These are phyloP conservation scores for Colletotrichum phormii DNA, from an alignment of 2,329 filamentous ascomycete genomes.

Conservation along the genomic window DNA sequence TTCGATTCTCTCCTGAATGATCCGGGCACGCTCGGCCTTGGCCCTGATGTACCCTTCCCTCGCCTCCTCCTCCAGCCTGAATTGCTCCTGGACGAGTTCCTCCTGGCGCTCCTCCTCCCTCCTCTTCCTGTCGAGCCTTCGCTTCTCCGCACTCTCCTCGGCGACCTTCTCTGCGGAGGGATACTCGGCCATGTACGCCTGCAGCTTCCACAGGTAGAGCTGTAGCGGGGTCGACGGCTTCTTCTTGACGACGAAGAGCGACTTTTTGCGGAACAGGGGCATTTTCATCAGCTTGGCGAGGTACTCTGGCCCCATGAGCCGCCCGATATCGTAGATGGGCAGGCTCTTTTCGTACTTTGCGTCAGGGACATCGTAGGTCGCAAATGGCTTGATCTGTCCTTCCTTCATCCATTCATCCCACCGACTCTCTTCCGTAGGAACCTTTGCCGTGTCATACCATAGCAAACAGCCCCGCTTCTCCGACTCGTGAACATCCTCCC, in stretches of 20 bases:
- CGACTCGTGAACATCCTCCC: constrained; percentile 56
- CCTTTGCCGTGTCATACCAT: constrained; percentile 44
- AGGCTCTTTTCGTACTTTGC: constrained; percentile 51
- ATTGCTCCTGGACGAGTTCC: not conserved
- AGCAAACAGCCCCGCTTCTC: constrained; percentile 59
- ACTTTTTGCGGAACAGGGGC: constrained; percentile 38
- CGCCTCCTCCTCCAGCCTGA: not conserved
- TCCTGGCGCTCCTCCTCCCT: not conserved
- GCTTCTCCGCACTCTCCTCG: not conserved
- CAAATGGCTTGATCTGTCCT: constrained; percentile 7
- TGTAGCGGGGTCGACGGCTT: constrained; percentile 56
- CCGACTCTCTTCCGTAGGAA: constrained; percentile 4
- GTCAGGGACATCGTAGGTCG: constrained; percentile 50
- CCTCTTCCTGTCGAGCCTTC: not conserved
- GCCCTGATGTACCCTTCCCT: not conserved
- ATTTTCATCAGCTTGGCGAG: constrained; percentile 48
- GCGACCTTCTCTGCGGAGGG: not conserved
- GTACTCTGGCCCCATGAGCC: constrained; percentile 62
- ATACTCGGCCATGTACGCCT: constrained; percentile 59
- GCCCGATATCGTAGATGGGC: constrained; percentile 63
- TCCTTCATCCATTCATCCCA: too few relatives aligned
- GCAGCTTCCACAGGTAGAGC: constrained; percentile 67
- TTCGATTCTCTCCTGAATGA: not conserved
- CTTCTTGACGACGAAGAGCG: constrained; percentile 54
- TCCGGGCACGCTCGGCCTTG: not conserved